Base-by-base conservation (phyloP, 192 early-diverging fungal species). In the Martensiomyces pterosporus region DNA sequence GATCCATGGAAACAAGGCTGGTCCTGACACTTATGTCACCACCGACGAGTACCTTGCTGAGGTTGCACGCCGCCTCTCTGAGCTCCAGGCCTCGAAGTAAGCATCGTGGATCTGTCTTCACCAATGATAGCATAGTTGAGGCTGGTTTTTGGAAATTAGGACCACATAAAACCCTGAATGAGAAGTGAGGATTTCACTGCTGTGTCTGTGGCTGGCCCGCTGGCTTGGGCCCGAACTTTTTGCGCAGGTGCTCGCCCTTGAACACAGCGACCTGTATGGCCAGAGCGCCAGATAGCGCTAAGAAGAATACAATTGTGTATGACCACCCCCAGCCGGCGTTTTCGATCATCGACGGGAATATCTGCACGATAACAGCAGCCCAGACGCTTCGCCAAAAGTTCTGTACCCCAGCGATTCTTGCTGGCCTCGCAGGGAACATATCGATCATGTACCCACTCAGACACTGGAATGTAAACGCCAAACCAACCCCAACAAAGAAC, bases 1-100 rank as follows among this genome's bases (percentile, higher is more conserved):
- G 27, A 98, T 98, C 59, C 85, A 98, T 54, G 93, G 91, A 58
- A 79, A 74, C 37, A 55, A 85, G 47, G 86, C 87, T 44, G 61
- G 41, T 9, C 79, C 87, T 15, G 75, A 85, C 17, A 87, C 94
- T 57, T 98, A 92, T 55, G 86, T 91, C 44, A 92, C 83, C 67
- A 87, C 89, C 23, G 71, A 85, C 43, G 87, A 90, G 51, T 95
- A 94, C 79, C 80, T 98, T 56, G 80, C 87, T 39, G 82, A 85
- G 47, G 83, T 98, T 52, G 85, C 89, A 32, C 79, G 80, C 36
- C 78, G 77, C 33, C 65, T 86, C 23, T 49, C 61, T 12, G 43
- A 38, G 9, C 58, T 58, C 24, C 74, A 76, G 51, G 18, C 25
- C 9, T 15, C 8, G 16, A 4, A 46, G 23, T 46, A 46, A 32